Evolutionary conservation across 768 basidiomycete genomes (phyloP), one percentile per base, ranked within the genome.

Genomic region (Sarcomyxa edulis): DNA sequence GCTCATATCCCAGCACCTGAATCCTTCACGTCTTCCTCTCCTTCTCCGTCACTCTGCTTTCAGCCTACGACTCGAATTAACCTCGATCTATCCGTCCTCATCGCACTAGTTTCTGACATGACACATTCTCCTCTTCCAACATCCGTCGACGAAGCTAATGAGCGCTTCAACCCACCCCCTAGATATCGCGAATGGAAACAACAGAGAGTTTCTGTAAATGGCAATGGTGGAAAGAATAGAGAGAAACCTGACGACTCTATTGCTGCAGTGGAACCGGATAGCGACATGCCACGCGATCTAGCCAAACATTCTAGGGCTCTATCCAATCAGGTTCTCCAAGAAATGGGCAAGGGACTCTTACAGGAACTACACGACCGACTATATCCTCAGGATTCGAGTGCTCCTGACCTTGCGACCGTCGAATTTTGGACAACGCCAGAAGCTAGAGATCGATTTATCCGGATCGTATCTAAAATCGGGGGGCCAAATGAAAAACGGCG

Each of bases 381-480:
- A 7, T 47, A 51, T 1, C 14, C 47, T 7, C 35, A 56, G 15
- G 25, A 48, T 2, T 16, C 53, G 16, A 32, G 24, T 18, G 19
- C 16, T 22, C 25, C 29, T 18, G 12, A 27, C 4, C 15, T 43
- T 3, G 30, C 42, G 9, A 44, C 55, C 2, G 64, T 85, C 6
- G 67, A 74, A 32, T 90, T 92, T 44, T 95, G 87, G 85, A 81
- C 85, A 5, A 93, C 89, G 0, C 54, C 58, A 0, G 90, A 92
- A 53, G 89, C 88, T 0, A 74, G 75, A 29, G 71, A 76, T 34
- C 73, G 89, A 4, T 84, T 81, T 49, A 60, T 82, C 14, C 69
- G 76, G n/a, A 92, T 94, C 40, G 78, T 90, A 4, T 66, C 69
- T 24, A 87, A 86, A 53, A 88, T 95, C 25, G 90, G 87, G 1